Evolutionary conservation across 1,284 basidiomycete species (phyloP).

Genomic region (Leccinum variabile): DNA sequence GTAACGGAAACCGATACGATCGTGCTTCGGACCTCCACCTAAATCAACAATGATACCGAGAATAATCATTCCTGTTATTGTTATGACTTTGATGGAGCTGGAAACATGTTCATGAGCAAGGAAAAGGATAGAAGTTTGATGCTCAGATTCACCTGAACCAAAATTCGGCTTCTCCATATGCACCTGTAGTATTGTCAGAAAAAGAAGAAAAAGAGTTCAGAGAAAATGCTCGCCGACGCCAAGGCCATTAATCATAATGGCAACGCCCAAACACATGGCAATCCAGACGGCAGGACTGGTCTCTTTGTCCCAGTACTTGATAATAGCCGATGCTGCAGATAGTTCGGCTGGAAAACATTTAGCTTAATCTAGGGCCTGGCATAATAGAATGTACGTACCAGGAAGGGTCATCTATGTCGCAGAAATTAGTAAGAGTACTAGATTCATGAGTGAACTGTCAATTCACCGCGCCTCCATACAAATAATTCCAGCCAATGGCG

Average conservation of each 20-base stretch:
- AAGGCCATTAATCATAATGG: constrained; percentile 58
- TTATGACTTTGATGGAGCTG: constrained; percentile 43
- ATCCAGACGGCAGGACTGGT: constrained; percentile 61
- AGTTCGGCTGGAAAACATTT: constrained; percentile 47
- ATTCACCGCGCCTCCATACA: constrained; percentile 54
- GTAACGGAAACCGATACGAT: constrained; percentile 42
- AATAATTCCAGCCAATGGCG: constrained; percentile 67
- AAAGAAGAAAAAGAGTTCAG: too few species aligned
- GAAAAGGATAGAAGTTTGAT: neutral
- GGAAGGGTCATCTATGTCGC: constrained; percentile 23
- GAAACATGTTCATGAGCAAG: neutral
- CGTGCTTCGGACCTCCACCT: constrained; percentile 40
- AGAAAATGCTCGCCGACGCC: constrained; percentile 42
- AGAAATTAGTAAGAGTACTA: neutral
- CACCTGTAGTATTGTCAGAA: constrained; percentile 25
- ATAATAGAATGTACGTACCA: constrained; percentile 11
- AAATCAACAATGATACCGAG: constrained; percentile 42
- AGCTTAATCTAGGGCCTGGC: neutral
- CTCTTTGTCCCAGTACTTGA: constrained; percentile 50
- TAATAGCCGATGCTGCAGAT: constrained; percentile 61
- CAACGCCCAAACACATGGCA: constrained; percentile 57
- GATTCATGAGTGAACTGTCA: constrained; percentile 30
- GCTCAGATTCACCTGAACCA: constrained; percentile 34
- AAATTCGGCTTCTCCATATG: constrained; percentile 56
- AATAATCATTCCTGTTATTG: constrained; percentile 43